phyloP scores from a whole-genome alignment of 1,284 basidiomycete species.

The Fomitiporia mediterranea region DNA sequence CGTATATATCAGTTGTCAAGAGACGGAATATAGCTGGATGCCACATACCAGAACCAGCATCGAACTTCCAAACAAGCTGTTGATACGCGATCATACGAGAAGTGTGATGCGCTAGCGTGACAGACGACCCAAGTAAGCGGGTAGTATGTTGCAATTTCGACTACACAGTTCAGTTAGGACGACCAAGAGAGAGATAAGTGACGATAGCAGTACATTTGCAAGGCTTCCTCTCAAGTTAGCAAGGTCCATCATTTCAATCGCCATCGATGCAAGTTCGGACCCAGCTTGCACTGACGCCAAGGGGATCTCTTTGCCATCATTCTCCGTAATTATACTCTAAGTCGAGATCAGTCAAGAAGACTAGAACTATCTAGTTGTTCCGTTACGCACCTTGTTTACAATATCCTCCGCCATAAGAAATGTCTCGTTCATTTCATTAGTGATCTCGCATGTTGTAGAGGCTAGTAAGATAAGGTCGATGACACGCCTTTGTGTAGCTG shows the following conservation, averaged over 20 bases:
- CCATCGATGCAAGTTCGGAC: neutral
- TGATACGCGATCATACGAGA: slow-evolving; percentile 8
- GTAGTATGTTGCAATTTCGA: neutral
- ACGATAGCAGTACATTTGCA: too few relatives aligned
- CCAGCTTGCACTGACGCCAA: too few relatives aligned
- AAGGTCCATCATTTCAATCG: slow-evolving; percentile 7
- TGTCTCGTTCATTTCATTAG: neutral
- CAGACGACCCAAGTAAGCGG: neutral
- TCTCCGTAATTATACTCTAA: neutral
- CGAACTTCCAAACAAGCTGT: slow-evolving; percentile 8
- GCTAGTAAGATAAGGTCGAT: neutral
- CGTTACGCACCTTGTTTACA: neutral
- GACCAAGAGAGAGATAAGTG: too few relatives aligned
- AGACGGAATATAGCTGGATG: too few relatives aligned
- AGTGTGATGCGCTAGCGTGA: neutral
- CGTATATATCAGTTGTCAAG: too few relatives aligned
- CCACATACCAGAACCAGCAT: slow-evolving; percentile 1
- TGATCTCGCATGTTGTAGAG: neutral
- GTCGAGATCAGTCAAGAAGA: neutral
- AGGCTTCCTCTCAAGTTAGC: too few relatives aligned
- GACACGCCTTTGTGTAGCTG: neutral
- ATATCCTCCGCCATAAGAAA: neutral
- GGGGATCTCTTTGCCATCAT: neutral
- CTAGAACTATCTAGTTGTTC: neutral
- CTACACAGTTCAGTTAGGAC: neutral